Conservation (phyloP, 2,329 filamentous ascomycete species). For the Epichloe coenophiala region DNA sequence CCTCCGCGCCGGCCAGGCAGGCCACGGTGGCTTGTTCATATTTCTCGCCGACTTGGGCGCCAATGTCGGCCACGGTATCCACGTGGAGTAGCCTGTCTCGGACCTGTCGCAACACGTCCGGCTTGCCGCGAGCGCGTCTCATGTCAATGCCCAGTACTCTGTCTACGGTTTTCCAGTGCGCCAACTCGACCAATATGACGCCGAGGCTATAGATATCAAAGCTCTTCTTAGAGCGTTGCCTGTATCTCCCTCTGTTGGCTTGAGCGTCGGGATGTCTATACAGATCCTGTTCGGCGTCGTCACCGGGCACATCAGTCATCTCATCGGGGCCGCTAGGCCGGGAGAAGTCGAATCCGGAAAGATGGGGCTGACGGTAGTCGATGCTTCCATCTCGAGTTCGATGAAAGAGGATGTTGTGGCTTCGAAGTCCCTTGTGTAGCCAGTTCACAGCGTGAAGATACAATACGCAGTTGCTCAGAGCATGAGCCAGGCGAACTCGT, state of each 20-base stretch:
- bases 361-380: conserved; percentile 27
- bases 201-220: conserved; percentile 41
- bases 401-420: conserved; percentile 40
- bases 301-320: conserved; percentile 33
- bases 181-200: conserved; percentile 38
- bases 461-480: conserved; percentile 37
- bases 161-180: conserved; percentile 36
- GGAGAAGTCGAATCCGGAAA: conserved; percentile 42
- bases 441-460: conserved; percentile 42
- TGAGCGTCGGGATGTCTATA: conserved; percentile 36
- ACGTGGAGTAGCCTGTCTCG: conserved; percentile 19
- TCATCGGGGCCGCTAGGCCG: conserved; percentile 36
- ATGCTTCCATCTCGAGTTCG: conserved; percentile 16
- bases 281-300: conserved; percentile 31
- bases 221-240: conserved; percentile 29
- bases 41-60: conserved; percentile 25
- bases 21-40: conserved; percentile 24
- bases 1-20: conserved; percentile 23
- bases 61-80: conserved; percentile 19
- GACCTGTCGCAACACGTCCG: conserved; percentile 24
- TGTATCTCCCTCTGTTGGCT: conserved; percentile 17
- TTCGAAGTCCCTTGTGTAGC: conserved; percentile 45
- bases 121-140: conserved; percentile 19
- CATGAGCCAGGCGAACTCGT: conserved; percentile 35
- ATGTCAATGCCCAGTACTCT: conserved; percentile 26